Evolutionary conservation across 768 basidiomycete genomes (phyloP).

Genomic region (Suillus subluteus): DNA sequence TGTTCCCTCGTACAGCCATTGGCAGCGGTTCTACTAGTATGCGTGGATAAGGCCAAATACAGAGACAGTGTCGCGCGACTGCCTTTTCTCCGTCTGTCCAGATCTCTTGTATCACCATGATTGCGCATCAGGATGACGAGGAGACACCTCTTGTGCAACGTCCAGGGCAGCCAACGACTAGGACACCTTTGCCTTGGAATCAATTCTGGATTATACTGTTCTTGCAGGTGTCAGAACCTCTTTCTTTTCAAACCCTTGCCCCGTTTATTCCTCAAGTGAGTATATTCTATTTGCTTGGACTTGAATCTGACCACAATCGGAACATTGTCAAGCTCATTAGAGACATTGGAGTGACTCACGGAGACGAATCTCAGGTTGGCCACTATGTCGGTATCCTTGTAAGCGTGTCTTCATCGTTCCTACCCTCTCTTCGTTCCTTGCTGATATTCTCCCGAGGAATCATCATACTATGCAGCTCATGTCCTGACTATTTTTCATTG

Average conservation of each 20-base stretch:
- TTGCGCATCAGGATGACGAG: conserved; percentile 45
- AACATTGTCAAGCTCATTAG: conserved; percentile 24
- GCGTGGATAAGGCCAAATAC: no score
- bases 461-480: conserved; percentile 51
- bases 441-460: conserved; percentile 38
- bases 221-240: conserved; percentile 73
- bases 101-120: background rate
- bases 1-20: no score
- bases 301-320: background rate
- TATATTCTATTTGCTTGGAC: background rate
- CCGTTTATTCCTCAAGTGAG: conserved; percentile 70
- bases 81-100: no score
- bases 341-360: conserved; percentile 41
- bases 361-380: conserved; percentile 47
- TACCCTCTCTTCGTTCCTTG: conserved; percentile 36
- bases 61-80: no score
- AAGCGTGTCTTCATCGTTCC: conserved; percentile 18
- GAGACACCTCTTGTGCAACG: conserved; percentile 58
- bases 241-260: conserved; percentile 72
- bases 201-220: conserved; percentile 72
- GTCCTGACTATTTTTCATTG: conserved; percentile 50
- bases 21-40: no score
- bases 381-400: conserved; percentile 55
- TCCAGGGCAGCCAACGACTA: conserved; percentile 21
- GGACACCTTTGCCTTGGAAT: conserved; percentile 65